Evolutionary conservation across 2,329 filamentous ascomycete species (phyloP), one percentile per base, ranked within the genome.

Genomic region (Colletotrichum coccodes): DNA sequence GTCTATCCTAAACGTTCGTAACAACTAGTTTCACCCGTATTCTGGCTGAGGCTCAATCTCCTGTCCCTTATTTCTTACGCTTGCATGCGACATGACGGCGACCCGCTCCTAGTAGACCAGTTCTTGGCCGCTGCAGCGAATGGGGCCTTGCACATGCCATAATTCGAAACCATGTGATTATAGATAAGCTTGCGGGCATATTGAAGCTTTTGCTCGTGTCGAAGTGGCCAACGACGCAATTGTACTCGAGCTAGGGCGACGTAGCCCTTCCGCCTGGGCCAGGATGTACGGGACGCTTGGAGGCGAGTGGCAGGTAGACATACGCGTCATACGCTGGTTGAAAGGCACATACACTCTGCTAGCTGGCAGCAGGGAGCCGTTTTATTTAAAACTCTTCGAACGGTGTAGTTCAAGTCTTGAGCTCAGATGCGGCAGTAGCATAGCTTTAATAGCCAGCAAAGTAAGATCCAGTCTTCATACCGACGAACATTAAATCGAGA

Each of bases 111-210:
- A 8, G 53, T 23, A 44, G 21, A 42, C 18, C 21, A 21, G 11
- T 32, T 60, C 4, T 8, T 49, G 14, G 4, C 11, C 6, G 16
- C 34, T 9, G 58, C 44, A n/a, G 58, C 58, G 18, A 38, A 21
- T 6, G 58, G 32, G 11, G 58, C 58, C 18, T 6, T 38, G 8
- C 6, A 18, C 11, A 38, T 60, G 34, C 32, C 46, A 16, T 40
- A 49, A 4, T 23, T 60, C 14, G 9, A 60, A 21, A 1, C 23
- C 3, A 30, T 52, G 46, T 16, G 32, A 2, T n/a, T 60, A 6
- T 50, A 34, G 44, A 14, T 5, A 14, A n/a, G 2, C 1, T 50
- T 21, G n/a, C 26, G 2, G 16, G 1, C 2, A 0, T 0, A 18
- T 1, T 1, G 14, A 5, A 1, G 9, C 34, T 9, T 40, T 52